Conservation (phyloP, 441 rosid species). For the Hypseocharis bilobata region DNA sequence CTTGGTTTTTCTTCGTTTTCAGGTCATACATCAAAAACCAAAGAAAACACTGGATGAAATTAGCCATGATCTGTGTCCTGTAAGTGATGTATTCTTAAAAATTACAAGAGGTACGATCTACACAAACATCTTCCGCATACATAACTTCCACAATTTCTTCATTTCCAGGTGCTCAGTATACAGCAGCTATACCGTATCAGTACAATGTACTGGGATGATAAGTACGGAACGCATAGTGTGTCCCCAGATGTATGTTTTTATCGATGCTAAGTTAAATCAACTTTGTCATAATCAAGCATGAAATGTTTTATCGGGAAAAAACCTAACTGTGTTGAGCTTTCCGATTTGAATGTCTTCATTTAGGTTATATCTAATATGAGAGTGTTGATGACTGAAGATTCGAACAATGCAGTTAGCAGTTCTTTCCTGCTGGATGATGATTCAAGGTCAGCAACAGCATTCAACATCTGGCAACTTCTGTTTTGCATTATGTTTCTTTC, state of each 20-base stretch:
- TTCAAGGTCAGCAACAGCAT: slow-evolving; percentile 80
- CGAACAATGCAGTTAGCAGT: slow-evolving; percentile 88
- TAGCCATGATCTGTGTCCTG: slow-evolving; percentile 90
- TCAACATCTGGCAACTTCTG: too few species aligned
- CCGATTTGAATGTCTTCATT: neutral
- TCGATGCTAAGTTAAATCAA: too few species aligned
- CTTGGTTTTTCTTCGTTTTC: slow-evolving; percentile 5
- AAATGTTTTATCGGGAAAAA: too few species aligned
- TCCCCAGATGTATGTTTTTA: slow-evolving; percentile 69
- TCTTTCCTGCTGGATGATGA: slow-evolving; percentile 93
- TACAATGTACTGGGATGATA: slow-evolving; percentile 99
- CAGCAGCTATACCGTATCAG: slow-evolving; percentile 92
- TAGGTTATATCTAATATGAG: slow-evolving; percentile 94
- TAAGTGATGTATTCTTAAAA: slow-evolving; percentile 29
- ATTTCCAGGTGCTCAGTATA: slow-evolving; percentile 72
- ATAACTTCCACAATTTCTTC: slow-evolving; percentile 3
- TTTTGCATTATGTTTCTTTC: too few species aligned
- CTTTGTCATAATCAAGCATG: too few species aligned
- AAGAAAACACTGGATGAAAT: slow-evolving; percentile 91
- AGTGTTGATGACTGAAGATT: slow-evolving; percentile 95
- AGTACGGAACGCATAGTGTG: slow-evolving; percentile 91
- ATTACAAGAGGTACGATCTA: neutral
- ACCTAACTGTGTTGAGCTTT: slow-evolving; percentile 5
- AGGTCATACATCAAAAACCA: slow-evolving; percentile 97
- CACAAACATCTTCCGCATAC: neutral